These are phyloP conservation scores for Coleophoma cylindrospora DNA, from an alignment of 2,329 filamentous ascomycete species.

Conservation along the genomic window DNA sequence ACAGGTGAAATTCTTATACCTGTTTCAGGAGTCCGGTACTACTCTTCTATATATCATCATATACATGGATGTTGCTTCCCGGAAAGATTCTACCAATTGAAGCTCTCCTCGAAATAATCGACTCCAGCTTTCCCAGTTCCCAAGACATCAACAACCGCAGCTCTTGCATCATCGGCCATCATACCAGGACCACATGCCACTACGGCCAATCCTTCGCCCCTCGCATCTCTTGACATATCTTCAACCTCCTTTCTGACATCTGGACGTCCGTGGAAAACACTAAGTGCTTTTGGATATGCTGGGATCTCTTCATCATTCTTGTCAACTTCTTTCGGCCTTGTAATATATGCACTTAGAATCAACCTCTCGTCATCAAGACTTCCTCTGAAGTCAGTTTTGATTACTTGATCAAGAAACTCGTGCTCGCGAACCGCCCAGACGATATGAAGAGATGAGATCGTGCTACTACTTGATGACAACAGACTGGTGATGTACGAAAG, in stretches of 20 bases:
- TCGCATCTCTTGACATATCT: not conserved
- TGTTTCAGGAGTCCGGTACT: no score
- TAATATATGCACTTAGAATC: slow-evolving; percentile 32
- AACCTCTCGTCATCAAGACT: slow-evolving; percentile 25
- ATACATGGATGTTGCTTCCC: no score
- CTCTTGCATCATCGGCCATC: slow-evolving; percentile 1
- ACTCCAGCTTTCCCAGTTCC: slow-evolving; percentile 2
- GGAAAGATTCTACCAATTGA: slow-evolving; percentile 3
- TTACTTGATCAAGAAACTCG: slow-evolving; percentile 29
- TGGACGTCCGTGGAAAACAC: slow-evolving; percentile 25
- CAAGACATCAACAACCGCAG: not conserved
- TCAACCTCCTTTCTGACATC: slow-evolving; percentile 18
- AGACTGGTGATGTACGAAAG: slow-evolving; percentile 30
- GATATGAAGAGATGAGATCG: slow-evolving; percentile 21
- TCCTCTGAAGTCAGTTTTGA: slow-evolving; percentile 28
- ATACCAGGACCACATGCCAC: not conserved
- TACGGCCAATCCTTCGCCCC: not conserved
- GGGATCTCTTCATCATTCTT: not conserved
- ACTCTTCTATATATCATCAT: no score
- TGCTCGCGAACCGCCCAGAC: slow-evolving; percentile 40
- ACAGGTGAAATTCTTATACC: no score
- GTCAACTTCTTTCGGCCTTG: slow-evolving; percentile 6
- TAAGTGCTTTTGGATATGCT: slow-evolving; percentile 10
- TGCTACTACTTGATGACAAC: not conserved
- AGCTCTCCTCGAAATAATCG: slow-evolving; percentile 9